Percentiles rank a stretch among this genome's conserved stretches.
Evolutionary conservation across 2,329 filamentous ascomycete genomes (phyloP).

Genomic region (Phoma sp.): DNA sequence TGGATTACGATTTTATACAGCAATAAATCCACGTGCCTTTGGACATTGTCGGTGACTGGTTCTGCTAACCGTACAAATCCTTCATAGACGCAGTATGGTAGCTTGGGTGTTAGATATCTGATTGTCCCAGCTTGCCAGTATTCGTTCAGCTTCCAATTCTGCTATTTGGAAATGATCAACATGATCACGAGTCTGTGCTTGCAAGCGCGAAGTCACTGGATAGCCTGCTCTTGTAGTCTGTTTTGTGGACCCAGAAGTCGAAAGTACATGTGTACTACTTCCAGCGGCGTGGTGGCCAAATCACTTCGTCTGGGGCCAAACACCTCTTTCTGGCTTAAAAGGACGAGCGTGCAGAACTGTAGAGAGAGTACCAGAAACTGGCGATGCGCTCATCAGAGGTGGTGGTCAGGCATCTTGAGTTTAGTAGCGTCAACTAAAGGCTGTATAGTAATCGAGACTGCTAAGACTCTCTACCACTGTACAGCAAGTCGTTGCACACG

Average conservation of each 20-base stretch:
- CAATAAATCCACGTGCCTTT: no score
- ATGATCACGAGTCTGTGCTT: slow-evolving; percentile 16
- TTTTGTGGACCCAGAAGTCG: slow-evolving; percentile 25
- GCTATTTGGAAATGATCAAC: slow-evolving; percentile 26
- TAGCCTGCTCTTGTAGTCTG: slow-evolving; percentile 1
- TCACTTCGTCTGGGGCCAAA: slow-evolving; percentile 8
- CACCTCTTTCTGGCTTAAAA: neutral
- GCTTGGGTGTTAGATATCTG: slow-evolving; percentile 25
- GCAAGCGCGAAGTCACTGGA: slow-evolving; percentile 27
- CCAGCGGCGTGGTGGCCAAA: slow-evolving; percentile 19
- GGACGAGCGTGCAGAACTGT: neutral
- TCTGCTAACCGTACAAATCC: neutral
- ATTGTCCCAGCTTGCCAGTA: slow-evolving; percentile 29
- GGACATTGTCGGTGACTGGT: no score
- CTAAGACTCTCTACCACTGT: no score
- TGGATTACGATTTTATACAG: no score
- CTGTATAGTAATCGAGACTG: neutral
- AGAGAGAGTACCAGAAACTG: neutral
- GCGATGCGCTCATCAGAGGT: neutral
- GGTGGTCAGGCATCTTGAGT: neutral
- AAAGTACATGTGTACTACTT: neutral
- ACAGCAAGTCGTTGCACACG: no score
- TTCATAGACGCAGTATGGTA: slow-evolving; percentile 33
- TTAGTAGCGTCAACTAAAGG: neutral
- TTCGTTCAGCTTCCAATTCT: slow-evolving; percentile 23